Evolutionary conservation across 2,329 filamentous ascomycete species (phyloP), one percentile per base, ranked within the genome.

Genomic region (Ophiocordyceps australis): DNA sequence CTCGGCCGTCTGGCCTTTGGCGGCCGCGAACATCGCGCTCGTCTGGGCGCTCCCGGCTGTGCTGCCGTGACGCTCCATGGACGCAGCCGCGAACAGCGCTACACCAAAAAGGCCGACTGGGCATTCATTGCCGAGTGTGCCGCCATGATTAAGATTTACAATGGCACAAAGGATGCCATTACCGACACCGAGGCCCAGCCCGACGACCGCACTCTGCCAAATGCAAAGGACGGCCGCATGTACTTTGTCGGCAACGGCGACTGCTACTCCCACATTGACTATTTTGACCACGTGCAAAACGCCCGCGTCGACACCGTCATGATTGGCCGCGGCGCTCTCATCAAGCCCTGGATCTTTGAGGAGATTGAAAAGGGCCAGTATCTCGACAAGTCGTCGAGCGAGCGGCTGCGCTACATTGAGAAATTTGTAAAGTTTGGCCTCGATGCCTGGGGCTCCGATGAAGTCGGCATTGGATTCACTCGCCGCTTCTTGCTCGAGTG

Each of bases 331-430:
- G 89, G 89, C 29, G 89, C 89, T 8, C 65, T 98, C 30, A 81
- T 95, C 54, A 98, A 98, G 55, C 89, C 89, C 1, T 98, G 89
- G 89, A 62, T 98, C 34, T 98, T 95, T 45, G 89, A 98, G 50
- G 89, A 98, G 52, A 95, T 98, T 28, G 70, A 80, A 37, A 67
- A 73, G 34, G 78, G 79, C 5, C 89, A 95, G 51, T 94, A 95
- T 45, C 68, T 98, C 20, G 89, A 98, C 59, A 98, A 98, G 52
- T 82, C 80, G 4, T 77, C 86, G 3, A 65, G 73, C 5, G 86
- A 98, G 57, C 77, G 89, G 30, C 65, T 98, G 17, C 55, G 59
- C 19, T 83, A 92, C 42, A 60, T 98, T 19, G 82, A 93, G 52
- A 82, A 83, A 42, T 98, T 93, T 45, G 78, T 70, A 28, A 74